Conservation (phyloP, 148 eudicot genomes). For the Limonium bicolor region DNA sequence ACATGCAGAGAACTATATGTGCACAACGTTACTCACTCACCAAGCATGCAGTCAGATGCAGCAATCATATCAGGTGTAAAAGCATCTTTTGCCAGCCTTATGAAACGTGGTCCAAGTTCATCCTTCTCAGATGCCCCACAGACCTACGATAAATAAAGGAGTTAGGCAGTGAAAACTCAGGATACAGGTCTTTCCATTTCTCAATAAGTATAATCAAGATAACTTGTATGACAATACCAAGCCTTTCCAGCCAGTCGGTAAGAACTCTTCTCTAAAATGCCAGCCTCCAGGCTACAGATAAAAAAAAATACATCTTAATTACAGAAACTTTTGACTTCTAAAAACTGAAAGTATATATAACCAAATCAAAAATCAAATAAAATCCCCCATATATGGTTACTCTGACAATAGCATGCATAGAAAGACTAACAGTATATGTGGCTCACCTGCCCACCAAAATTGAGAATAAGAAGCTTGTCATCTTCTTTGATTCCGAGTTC, state of each 20-base stretch:
- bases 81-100: slow-evolving; percentile 59
- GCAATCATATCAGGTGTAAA: slow-evolving; percentile 93
- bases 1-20: too few relatives aligned
- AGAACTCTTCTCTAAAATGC: slow-evolving; percentile 57
- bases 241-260: slow-evolving; percentile 85
- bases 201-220: too few relatives aligned
- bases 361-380: too few relatives aligned
- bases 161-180: too few relatives aligned
- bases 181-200: too few relatives aligned
- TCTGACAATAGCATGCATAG: too few relatives aligned
- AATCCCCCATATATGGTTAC: too few relatives aligned
- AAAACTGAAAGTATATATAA: too few relatives aligned
- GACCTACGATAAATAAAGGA: slow-evolving; percentile 49
- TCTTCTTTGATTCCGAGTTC: slow-evolving; percentile 64
- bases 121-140: slow-evolving; percentile 76
- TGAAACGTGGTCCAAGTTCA: slow-evolving; percentile 58
- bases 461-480: slow-evolving; percentile 62
- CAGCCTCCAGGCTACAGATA: slow-evolving; percentile 89
- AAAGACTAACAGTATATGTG: too few relatives aligned
- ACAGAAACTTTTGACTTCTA: too few relatives aligned
- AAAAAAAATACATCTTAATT: too few relatives aligned
- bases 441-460: slow-evolving; percentile 95
- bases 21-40: slow-evolving; percentile 25
- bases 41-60: slow-evolving; percentile 97
- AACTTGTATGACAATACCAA: slow-evolving; percentile 26